Percentiles rank a stretch among this genome's conserved stretches.
Evolutionary conservation across 2,329 filamentous ascomycete species (phyloP).

Genomic region (Phialophora verrucosa): DNA sequence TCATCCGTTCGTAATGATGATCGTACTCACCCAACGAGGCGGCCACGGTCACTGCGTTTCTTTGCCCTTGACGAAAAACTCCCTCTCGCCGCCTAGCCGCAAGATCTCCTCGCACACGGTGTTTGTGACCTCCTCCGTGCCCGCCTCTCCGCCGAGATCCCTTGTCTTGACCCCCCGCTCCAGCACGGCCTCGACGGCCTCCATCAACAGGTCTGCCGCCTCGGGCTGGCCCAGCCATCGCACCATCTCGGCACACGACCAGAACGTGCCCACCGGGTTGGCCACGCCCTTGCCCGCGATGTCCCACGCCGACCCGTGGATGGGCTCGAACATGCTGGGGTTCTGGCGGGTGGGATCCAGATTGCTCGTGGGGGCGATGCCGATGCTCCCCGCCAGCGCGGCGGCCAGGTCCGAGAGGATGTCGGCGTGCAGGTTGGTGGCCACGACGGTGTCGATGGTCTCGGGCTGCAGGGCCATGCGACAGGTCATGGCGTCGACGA

Average conservation of each 20-base stretch:
- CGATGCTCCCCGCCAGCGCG: slow-evolving; percentile 71
- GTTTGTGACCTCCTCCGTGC: slow-evolving; percentile 64
- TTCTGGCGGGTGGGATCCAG: slow-evolving; percentile 67
- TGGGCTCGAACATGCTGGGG: slow-evolving; percentile 68
- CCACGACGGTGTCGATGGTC: slow-evolving; percentile 67
- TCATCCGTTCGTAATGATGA: neutral
- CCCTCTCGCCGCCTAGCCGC: slow-evolving; percentile 21
- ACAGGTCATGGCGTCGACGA: slow-evolving; percentile 70
- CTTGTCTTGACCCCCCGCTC: slow-evolving; percentile 61
- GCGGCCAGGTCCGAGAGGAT: slow-evolving; percentile 74
- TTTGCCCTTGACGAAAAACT: slow-evolving; percentile 8
- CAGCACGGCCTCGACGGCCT: slow-evolving; percentile 66
- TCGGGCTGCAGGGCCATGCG: slow-evolving; percentile 67
- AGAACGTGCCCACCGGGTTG: slow-evolving; percentile 79
- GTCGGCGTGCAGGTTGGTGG: slow-evolving; percentile 67
- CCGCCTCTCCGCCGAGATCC: slow-evolving; percentile 64
- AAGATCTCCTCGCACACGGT: slow-evolving; percentile 52
- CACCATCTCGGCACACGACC: slow-evolving; percentile 73
- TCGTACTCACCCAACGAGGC: neutral
- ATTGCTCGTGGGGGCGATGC: slow-evolving; percentile 73
- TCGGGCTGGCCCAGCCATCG: slow-evolving; percentile 65
- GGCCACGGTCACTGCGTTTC: neutral
- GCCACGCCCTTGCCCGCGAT: slow-evolving; percentile 95
- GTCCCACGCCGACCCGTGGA: slow-evolving; percentile 85
- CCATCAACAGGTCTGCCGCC: slow-evolving; percentile 63